A percentile compares a stretch with the other conserved stretches of the same genome.
phyloP scores from a whole-genome alignment of 768 basidiomycete species.

The Tricholoma furcatifolium region DNA sequence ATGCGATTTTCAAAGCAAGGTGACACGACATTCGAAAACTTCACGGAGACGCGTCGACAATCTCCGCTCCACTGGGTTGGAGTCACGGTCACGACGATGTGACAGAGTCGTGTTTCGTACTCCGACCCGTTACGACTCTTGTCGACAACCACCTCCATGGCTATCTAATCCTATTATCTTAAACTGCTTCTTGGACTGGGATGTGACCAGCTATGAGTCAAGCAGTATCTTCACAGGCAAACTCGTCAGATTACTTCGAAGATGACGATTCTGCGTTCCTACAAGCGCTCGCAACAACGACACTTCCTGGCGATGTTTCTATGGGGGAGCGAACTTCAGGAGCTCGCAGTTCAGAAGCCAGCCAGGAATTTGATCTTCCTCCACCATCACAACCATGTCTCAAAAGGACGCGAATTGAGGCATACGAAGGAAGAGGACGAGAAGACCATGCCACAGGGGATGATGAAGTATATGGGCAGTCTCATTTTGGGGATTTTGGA shows the following conservation, averaged over 20 bases:
- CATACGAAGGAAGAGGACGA: constrained; percentile 19
- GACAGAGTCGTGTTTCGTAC: too few relatives aligned
- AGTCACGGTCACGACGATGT: too few relatives aligned
- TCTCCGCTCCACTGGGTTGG: too few relatives aligned
- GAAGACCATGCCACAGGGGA: constrained; percentile 25
- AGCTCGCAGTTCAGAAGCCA: constrained; percentile 16
- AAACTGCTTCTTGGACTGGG: background rate
- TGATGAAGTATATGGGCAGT: constrained; percentile 66
- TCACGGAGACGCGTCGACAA: too few relatives aligned
- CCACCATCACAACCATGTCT: constrained; percentile 38
- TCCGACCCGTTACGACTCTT: too few relatives aligned
- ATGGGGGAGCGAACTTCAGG: background rate
- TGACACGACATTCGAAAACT: too few relatives aligned
- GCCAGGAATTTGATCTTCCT: constrained; percentile 32
- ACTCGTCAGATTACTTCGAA: constrained; percentile 56
- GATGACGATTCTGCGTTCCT: constrained; percentile 55
- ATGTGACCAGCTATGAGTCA: constrained; percentile 10
- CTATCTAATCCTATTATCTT: background rate
- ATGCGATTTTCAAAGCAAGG: too few relatives aligned
- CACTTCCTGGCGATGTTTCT: constrained; percentile 47
- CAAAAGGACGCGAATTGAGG: constrained; percentile 37
- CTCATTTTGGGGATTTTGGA: constrained; percentile 79
- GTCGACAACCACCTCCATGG: too few relatives aligned
- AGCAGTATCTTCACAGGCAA: constrained; percentile 21
- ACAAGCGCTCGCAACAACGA: constrained; percentile 41